Evolutionary conservation across 2,329 filamentous ascomycete genomes (phyloP).

Genomic region (Colletotrichum theobromicola): DNA sequence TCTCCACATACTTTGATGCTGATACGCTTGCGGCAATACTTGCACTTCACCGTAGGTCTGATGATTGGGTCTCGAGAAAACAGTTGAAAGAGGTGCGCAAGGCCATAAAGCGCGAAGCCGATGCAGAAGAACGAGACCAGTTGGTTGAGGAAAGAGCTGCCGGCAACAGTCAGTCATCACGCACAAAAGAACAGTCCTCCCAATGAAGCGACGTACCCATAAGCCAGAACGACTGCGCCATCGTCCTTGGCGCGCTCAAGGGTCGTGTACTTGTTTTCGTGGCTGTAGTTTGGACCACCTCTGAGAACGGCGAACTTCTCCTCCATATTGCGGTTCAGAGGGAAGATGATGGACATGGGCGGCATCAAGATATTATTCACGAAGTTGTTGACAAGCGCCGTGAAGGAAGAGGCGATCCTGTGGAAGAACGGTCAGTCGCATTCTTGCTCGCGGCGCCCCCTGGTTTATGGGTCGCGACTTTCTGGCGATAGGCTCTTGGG

Average conservation of each 20-base stretch:
- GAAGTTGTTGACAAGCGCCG: conserved; percentile 73
- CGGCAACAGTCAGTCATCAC: not conserved
- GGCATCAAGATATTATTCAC: conserved; percentile 75
- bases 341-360: conserved; percentile 70
- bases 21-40: conserved; percentile 68
- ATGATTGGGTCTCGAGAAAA: conserved; percentile 71
- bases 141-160: conserved; percentile 66
- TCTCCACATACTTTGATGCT: conserved; percentile 60
- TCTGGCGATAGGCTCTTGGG: not conserved
- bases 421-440: conserved; percentile 8
- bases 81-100: conserved; percentile 67
- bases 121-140: conserved; percentile 70
- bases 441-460: too few relatives aligned
- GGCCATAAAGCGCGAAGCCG: conserved; percentile 67
- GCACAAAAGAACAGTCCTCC: not conserved
- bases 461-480: too few relatives aligned
- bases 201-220: conserved; percentile 55
- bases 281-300: conserved; percentile 58
- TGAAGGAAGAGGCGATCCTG: conserved; percentile 74
- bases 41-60: conserved; percentile 72
- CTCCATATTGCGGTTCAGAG: conserved; percentile 73
- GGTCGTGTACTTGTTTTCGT: conserved; percentile 69
- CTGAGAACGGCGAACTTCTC: conserved; percentile 75
- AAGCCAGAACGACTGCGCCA: conserved; percentile 75
- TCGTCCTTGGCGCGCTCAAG: conserved; percentile 71